Evolutionary conservation across 176 grass and related monocot genomes (phyloP).

Genomic region (Tuctoria greenei): DNA sequence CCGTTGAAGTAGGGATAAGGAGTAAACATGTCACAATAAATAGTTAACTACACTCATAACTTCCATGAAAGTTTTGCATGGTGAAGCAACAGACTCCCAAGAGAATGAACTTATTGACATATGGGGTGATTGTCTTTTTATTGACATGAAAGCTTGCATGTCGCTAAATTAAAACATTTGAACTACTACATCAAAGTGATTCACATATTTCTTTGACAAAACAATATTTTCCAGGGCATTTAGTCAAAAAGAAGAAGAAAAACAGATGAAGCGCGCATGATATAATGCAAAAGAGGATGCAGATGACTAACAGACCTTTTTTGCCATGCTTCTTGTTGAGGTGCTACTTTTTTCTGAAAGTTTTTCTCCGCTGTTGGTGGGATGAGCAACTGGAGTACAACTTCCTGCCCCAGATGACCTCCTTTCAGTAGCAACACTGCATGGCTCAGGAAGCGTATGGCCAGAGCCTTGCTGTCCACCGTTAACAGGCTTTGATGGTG

Average conservation of each 20-base stretch:
- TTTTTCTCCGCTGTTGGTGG: constrained; percentile 41
- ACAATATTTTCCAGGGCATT: background rate
- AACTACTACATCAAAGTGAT: background rate
- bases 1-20: background rate
- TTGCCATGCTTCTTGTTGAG: constrained; percentile 46
- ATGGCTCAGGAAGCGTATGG: constrained; percentile 55
- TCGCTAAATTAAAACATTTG: background rate
- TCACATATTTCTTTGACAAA: background rate
- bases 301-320: constrained; percentile 37
- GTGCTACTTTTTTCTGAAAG: constrained; percentile 40
- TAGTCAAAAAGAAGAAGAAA: background rate
- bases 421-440: constrained; percentile 59
- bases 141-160: background rate
- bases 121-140: background rate
- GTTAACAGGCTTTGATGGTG: constrained; percentile 48
- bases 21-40: background rate
- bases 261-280: constrained; percentile 19
- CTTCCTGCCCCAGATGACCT: constrained; percentile 50
- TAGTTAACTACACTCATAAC: background rate
- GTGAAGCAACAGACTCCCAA: background rate
- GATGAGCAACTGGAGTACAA: constrained; percentile 42
- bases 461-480: constrained; percentile 45
- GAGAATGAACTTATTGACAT: background rate
- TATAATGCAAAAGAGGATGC: constrained; percentile 11
- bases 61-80: background rate